A percentile compares a stretch with the other conserved stretches of the same genome.
phyloP scores from a whole-genome alignment of 441 rosid genomes.

The Brassica balearica region DNA sequence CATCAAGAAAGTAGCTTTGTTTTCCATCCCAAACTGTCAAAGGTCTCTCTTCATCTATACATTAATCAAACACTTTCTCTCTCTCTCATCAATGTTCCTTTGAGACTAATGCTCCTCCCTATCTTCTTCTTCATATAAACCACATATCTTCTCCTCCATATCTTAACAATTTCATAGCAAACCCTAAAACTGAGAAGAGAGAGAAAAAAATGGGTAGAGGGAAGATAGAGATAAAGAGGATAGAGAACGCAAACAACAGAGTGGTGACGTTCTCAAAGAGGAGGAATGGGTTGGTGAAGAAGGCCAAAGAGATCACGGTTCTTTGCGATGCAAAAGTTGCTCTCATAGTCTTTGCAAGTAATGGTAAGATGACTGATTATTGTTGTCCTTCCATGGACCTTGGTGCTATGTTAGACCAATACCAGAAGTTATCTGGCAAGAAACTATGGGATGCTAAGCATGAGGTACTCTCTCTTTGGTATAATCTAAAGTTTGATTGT shows the following conservation, averaged over 20 bases:
- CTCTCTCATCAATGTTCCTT: constrained; percentile 44
- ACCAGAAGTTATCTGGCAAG: constrained; percentile 77
- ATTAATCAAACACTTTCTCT: constrained; percentile 32
- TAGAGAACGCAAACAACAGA: constrained; percentile 90
- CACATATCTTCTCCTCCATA: constrained; percentile 36
- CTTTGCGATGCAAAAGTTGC: constrained; percentile 94
- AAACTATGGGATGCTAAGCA: constrained; percentile 95
- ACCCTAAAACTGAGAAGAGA: constrained; percentile 31
- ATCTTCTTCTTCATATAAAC: constrained; percentile 41
- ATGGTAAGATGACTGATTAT: constrained; percentile 83
- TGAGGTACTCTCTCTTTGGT: constrained; percentile 59
- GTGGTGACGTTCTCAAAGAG: constrained; percentile 91
- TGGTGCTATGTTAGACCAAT: constrained; percentile 75
- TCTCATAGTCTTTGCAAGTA: constrained; percentile 71
- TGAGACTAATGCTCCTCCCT: constrained; percentile 33
- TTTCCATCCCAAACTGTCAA: constrained; percentile 63
- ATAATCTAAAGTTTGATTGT: constrained; percentile 6
- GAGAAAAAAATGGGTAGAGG: constrained; percentile 84
- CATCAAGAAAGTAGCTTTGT: constrained; percentile 59
- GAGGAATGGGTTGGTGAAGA: constrained; percentile 82
- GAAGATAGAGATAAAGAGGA: constrained; percentile 94
- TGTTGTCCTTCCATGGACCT: constrained; percentile 75
- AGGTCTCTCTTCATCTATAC: constrained; percentile 36
- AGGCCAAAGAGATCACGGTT: constrained; percentile 90
- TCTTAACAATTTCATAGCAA: constrained; percentile 36